Percentiles rank a stretch among this genome's conserved stretches.
These are phyloP conservation scores for Nakazawaea ernobii DNA, from an alignment of 805 yeast species.

Conservation along the genomic window DNA sequence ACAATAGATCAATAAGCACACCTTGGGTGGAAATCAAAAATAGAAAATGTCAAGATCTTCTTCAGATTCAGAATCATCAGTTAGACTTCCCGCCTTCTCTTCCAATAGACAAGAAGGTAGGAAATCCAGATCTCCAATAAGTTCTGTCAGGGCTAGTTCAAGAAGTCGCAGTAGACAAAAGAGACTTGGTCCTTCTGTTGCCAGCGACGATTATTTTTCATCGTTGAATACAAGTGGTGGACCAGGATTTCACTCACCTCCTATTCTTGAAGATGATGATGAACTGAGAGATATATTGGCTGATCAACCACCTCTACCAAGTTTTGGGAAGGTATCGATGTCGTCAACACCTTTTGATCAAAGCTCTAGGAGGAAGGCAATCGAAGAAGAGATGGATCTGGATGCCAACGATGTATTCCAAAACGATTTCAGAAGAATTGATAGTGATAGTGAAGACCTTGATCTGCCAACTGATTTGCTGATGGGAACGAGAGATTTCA, in stretches of 20 bases:
- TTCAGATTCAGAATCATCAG: constrained; percentile 1
- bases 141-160: background rate
- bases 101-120: background rate
- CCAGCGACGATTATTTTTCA: constrained; percentile 1
- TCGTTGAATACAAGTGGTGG: background rate
- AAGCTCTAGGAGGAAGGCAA: constrained; percentile 1
- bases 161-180: constrained; percentile 9
- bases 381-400: constrained; percentile 10
- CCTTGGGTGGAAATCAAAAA: background rate
- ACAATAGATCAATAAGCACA: no score
- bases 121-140: constrained; percentile 5
- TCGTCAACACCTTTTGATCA: background rate
- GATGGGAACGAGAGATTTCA: no score
- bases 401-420: constrained; percentile 7
- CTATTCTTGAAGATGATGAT: constrained; percentile 11
- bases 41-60: constrained; percentile 6
- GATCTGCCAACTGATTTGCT: no score
- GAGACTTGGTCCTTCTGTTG: background rate
- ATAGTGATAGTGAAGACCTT: no score
- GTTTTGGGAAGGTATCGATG: background rate
- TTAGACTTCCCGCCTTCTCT: background rate
- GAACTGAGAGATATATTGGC: constrained; percentile 6
- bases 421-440: background rate
- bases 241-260: constrained; percentile 8
- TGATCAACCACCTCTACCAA: constrained; percentile 9